Evolutionary conservation across 83 land plant species (phyloP).

Genomic region (Diphasiastrum complanatum): DNA sequence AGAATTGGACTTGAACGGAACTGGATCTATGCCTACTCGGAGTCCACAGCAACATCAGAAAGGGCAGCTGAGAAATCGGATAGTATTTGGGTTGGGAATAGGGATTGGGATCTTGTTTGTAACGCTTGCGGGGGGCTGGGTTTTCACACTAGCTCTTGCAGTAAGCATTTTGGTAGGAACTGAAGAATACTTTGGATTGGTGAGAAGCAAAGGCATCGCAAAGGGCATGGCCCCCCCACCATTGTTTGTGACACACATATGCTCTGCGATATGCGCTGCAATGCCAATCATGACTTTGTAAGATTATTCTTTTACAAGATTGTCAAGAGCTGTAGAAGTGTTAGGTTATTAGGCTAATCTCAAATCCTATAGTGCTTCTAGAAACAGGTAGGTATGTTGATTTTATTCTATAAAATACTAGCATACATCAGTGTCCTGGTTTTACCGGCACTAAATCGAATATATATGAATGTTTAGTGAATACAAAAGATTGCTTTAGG

Average conservation of each 20-base stretch:
- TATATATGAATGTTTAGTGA: too few species aligned
- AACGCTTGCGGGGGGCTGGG: conserved; percentile 66
- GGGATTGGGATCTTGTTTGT: conserved; percentile 45
- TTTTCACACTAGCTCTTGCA: conserved; percentile 44
- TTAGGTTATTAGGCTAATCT: too few species aligned
- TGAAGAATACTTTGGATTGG: conserved; percentile 60
- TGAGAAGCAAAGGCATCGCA: conserved; percentile 62
- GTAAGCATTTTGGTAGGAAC: conserved; percentile 43
- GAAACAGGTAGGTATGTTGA: too few species aligned
- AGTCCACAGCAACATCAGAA: conserved; percentile 24
- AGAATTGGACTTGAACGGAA: too few species aligned
- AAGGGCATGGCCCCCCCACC: conserved; percentile 75
- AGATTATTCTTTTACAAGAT: conserved; percentile 11
- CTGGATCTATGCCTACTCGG: too few species aligned
- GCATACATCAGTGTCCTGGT: too few species aligned
- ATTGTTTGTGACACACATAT: conserved; percentile 53
- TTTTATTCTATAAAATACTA: too few species aligned
- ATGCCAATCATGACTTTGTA: conserved; percentile 61
- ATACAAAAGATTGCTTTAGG: too few species aligned
- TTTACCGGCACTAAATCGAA: too few species aligned
- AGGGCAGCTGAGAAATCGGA: conserved; percentile 49
- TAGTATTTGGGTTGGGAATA: conserved; percentile 55
- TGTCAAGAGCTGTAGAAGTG: not conserved
- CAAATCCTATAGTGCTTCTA: too few species aligned
- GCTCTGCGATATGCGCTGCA: conserved; percentile 54